Evolutionary conservation across 495 filamentous ascomycete genomes (phyloP), one percentile per base, ranked within the genome.

Genomic region (Stereocaulon alpinum): DNA sequence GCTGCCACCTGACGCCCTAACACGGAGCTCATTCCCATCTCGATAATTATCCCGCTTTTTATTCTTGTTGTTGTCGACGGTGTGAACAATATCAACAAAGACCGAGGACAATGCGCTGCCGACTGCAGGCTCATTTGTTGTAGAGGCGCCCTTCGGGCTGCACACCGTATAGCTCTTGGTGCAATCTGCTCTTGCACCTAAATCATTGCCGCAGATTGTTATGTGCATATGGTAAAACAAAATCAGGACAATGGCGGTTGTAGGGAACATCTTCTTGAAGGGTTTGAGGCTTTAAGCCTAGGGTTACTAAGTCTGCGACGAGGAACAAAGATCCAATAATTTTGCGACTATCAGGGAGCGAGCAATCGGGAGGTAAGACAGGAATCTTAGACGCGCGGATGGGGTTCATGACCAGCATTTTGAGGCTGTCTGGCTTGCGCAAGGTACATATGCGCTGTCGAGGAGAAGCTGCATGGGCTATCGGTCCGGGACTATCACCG

Each of bases 81-180:
- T 71, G 37, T 60, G 51, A 11, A 71, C 53, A 10, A 71, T 18
- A 47, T 71, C 63, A 34, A 58, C 40, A 41, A 66, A 72, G 22
- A 72, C 40, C 1, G 61, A 47, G 2, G 67, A 55, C 12, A 71
- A 42, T 17, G 57, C 69, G 9, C 56, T 55, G 42, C 70, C 68
- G 6, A 72, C 34, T 9, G 53, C 43, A 11, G 69, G 70, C n/a
- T 63, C 60, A n/a, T 58, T 58, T 14, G 59, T 55, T 12, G 64
- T 58, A 2, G 63, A 64, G 37, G 69, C 70, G 59, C 70, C 70
- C 48, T 60, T 63, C 1, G 65, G 65, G 29, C 40, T 50, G 49
- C 64, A 66, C 29, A 45, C 52, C 15, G 27, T 58, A 34, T 52
- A 66, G 37, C 50, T 58, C 20, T 58, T 48, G 58, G 20, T 55